Conservation (phyloP, 1,284 basidiomycete species). For the Cerioporus squamosus region DNA sequence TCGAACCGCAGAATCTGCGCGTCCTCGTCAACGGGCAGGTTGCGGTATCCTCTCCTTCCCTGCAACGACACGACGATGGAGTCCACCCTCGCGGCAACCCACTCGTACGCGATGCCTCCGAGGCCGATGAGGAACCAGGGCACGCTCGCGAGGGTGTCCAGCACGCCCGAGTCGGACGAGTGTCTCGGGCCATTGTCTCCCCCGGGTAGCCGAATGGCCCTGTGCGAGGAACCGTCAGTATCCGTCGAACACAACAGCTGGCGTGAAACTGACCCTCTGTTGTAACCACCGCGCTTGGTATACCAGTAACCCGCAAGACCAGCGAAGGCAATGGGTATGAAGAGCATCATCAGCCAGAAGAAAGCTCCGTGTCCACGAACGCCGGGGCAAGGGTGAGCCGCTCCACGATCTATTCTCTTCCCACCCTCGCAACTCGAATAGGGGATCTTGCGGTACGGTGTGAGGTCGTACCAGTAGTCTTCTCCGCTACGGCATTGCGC, state of each 20-base stretch:
- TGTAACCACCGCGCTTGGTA: slow-evolving; percentile 68
- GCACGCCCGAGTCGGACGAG: slow-evolving; percentile 49
- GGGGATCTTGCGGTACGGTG: slow-evolving; percentile 86
- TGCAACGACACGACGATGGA: slow-evolving; percentile 49
- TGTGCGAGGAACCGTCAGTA: slow-evolving; percentile 32
- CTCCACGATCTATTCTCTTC: slow-evolving; percentile 71
- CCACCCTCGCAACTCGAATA: slow-evolving; percentile 87
- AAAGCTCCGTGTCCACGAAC: slow-evolving; percentile 68
- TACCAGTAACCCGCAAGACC: slow-evolving; percentile 81
- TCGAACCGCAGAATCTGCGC: slow-evolving; percentile 83
- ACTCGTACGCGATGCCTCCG: slow-evolving; percentile 74
- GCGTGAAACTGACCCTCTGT: slow-evolving; percentile 63
- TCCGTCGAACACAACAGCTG: slow-evolving; percentile 2
- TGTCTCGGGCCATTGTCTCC: slow-evolving; percentile 50
- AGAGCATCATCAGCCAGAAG: slow-evolving; percentile 83
- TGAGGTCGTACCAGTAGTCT: slow-evolving; percentile 90
- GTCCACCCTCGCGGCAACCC: slow-evolving; percentile 53
- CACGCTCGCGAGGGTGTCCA: slow-evolving; percentile 80
- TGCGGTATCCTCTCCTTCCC: slow-evolving; percentile 75
- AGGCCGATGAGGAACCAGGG: slow-evolving; percentile 88
- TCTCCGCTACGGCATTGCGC: slow-evolving; percentile 66
- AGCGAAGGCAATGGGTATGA: slow-evolving; percentile 78
- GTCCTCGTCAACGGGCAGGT: slow-evolving; percentile 87
- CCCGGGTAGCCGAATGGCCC: slow-evolving; percentile 79
- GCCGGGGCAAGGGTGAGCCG: slow-evolving; percentile 79